Percentiles rank a stretch among this genome's conserved stretches.
These are phyloP conservation scores for Plasmodium gaboni DNA, from an alignment of 169 alveolate species.

Conservation along the genomic window DNA sequence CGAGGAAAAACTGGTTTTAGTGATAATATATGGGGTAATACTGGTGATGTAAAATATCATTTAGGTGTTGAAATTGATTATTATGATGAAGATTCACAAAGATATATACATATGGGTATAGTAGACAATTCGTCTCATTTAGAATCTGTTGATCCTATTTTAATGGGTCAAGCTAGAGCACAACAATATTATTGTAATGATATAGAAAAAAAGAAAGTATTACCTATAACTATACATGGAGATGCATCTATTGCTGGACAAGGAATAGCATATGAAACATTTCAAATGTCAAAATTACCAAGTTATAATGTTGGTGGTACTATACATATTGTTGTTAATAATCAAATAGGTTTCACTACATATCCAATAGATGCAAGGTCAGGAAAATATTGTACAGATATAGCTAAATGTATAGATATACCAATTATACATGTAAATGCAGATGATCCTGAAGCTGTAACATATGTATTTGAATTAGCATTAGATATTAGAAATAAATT, in stretches of 20 bases:
- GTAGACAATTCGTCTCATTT: constrained; percentile 96
- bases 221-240: constrained; percentile 94
- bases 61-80: constrained; percentile 89
- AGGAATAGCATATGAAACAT: constrained; percentile 95
- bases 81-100: constrained; percentile 83
- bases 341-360: constrained; percentile 97
- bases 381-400: constrained; percentile 92
- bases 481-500: constrained; percentile 92
- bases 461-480: constrained; percentile 91
- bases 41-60: constrained; percentile 97
- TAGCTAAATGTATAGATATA: constrained; percentile 93
- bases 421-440: constrained; percentile 97
- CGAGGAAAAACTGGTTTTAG: constrained; percentile 86
- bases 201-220: constrained; percentile 79
- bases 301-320: constrained; percentile 94
- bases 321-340: constrained; percentile 93
- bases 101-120: constrained; percentile 85
- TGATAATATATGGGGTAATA: constrained; percentile 81
- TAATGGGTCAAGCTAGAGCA: constrained; percentile 94
- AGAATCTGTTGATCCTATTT: constrained; percentile 95
- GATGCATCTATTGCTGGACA: constrained; percentile 97
- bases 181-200: constrained; percentile 88
- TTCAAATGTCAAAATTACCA: constrained; percentile 92
- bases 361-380: constrained; percentile 92
- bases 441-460: constrained; percentile 94